Percentiles rank a stretch among this genome's conserved stretches.
These are phyloP conservation scores for Colletotrichum sp. DNA, from an alignment of 2,329 filamentous ascomycete species.

Conservation along the genomic window DNA sequence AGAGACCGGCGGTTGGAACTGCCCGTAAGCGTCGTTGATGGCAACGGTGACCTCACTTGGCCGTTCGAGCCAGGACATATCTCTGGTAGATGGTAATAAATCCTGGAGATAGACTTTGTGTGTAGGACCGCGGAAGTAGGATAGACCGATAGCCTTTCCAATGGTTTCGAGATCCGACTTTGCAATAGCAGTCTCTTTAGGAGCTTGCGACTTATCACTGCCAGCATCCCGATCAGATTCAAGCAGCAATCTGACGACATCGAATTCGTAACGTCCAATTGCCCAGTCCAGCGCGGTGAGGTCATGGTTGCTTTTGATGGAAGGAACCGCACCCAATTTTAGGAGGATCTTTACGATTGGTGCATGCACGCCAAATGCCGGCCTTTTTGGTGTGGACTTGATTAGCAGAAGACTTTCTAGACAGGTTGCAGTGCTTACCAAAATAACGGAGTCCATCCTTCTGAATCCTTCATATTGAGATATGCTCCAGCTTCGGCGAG, in stretches of 20 bases:
- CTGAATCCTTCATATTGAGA: background rate
- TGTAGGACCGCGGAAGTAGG: background rate
- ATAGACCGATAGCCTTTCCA: background rate
- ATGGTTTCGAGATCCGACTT: background rate
- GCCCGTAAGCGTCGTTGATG: background rate
- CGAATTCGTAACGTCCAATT: background rate
- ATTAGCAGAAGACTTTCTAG: too few species aligned
- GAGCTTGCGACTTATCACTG: background rate
- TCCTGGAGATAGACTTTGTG: background rate
- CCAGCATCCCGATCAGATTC: background rate
- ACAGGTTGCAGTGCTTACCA: background rate
- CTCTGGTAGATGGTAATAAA: background rate
- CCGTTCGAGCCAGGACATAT: background rate
- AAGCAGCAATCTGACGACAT: background rate
- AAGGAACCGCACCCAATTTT: background rate
- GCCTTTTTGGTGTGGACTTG: background rate
- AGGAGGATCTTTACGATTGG: background rate
- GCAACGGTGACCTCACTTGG: background rate
- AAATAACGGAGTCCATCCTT: background rate
- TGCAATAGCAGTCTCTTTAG: background rate
- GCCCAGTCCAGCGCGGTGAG: background rate
- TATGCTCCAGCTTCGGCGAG: background rate
- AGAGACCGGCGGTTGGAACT: background rate
- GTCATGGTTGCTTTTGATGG: background rate
- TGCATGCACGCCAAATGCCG: background rate